Base-by-base conservation (phyloP, 177 flowering plant genomes). In the Vitis hybrid region DNA sequence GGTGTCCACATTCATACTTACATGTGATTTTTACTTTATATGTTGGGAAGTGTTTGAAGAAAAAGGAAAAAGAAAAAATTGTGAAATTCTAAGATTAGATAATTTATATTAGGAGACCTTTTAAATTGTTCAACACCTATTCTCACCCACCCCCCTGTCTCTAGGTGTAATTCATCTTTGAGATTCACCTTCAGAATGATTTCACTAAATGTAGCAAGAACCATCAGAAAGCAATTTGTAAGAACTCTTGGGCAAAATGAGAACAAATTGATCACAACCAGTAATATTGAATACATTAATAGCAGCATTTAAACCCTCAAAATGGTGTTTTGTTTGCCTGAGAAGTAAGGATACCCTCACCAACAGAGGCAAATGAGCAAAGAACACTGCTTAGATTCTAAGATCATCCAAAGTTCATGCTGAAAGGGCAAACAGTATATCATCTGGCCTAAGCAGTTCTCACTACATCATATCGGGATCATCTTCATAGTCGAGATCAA, bases 401-500 rank as follows among this genome's bases (percentile, higher is more conserved):
- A 15, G 26, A 15, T 11, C 32, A 11, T n/a, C 12, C 34, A 26
- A 30, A 55, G 21, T 26, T 67, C 64, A 4, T 26, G 14, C 17
- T 8, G 13, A 51, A 15, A 32, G 21, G 13, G 18, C 4, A 48
- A 56, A 2, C 14, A 70, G 15, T 58, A 66, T 0, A 59, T 30
- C 60, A 5, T 59, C 54, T 12, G 3, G 13, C 0, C 13, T 34
- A 11, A 56, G 39, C 15, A 15, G 12, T 45, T 10, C 14, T 77
- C 70, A 86, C 64, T 69, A 70, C 51, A 80, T 87, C 74, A 88
- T 34, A 73, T 92, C 96, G 69, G 89, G 88, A 81, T 91, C 97
- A 75, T 92, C 97, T 67, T 91, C 97, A 70, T 88, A 92, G 54
- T 92, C 96, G 58, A 76, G 79, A 74, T 91, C 96, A 26, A 77